Evolutionary conservation across 2,329 filamentous ascomycete species (phyloP).

Genomic region (Fusarium circinatum): DNA sequence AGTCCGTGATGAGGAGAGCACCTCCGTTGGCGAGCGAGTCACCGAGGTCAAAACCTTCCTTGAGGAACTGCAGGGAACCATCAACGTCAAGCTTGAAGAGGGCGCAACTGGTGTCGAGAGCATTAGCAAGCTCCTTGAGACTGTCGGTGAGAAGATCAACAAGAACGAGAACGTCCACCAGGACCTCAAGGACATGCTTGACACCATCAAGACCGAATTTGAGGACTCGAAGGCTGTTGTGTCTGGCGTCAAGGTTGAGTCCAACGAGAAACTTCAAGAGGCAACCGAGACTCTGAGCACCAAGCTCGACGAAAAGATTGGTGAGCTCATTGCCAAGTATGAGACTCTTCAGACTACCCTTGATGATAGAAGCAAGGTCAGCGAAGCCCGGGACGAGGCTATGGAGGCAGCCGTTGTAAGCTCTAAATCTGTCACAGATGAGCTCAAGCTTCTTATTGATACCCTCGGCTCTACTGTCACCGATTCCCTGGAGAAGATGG

Average conservation of each 20-base stretch:
- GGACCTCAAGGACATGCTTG: constrained; percentile 77
- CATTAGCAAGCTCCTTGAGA: constrained; percentile 75
- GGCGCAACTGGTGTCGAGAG: constrained; percentile 78
- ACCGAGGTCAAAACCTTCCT: constrained; percentile 81
- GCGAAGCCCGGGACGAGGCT: constrained; percentile 77
- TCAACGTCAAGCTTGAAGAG: constrained; percentile 81
- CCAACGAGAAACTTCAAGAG: constrained; percentile 78
- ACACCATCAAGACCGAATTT: constrained; percentile 85
- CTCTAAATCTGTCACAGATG: constrained; percentile 85
- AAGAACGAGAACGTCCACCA: constrained; percentile 67
- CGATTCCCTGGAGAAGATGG: constrained; percentile 86
- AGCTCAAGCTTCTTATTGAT: constrained; percentile 86
- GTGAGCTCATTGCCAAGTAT: constrained; percentile 85
- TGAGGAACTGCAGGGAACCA: constrained; percentile 79
- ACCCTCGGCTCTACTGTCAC: constrained; percentile 83
- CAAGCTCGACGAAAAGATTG: constrained; percentile 73
- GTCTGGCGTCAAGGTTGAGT: constrained; percentile 82
- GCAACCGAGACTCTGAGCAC: constrained; percentile 63
- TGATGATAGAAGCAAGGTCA: constrained; percentile 77
- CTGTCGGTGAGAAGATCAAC: constrained; percentile 70
- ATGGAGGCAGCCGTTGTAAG: constrained; percentile 78
- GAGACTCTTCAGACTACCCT: constrained; percentile 82
- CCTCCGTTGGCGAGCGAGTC: constrained; percentile 80
- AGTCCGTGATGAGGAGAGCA: constrained; percentile 84
- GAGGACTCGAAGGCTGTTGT: constrained; percentile 86